Evolutionary conservation across 768 basidiomycete species (phyloP), one percentile per base, ranked within the genome.

Genomic region (Leccinum subgranulosum): DNA sequence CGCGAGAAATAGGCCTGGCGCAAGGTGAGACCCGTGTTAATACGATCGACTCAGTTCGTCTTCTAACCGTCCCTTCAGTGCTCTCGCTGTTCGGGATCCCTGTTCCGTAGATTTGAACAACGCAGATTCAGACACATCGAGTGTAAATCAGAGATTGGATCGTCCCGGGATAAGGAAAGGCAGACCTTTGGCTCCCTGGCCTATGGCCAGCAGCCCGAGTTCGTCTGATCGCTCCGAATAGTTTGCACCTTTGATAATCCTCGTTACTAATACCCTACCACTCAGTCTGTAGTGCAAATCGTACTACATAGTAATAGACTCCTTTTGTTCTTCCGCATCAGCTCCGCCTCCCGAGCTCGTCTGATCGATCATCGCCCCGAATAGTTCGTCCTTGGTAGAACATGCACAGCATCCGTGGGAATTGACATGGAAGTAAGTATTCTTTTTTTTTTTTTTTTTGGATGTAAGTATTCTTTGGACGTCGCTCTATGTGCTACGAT

Each of bases 111-210:
- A 64, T 46, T 48, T 50, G 54, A 25, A 64, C 25, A 58, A 61
- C 10, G 48, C 52, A 9, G 64, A 69, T 36, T 73, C 70, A 5
- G 64, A 64, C 21, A n/a, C 49, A 31, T 71, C 69, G 27, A 43
- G 56, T 29, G 17, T 31, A 7, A 53, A 49, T 10, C 62, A 59
- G 41, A 57, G 50, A 54, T 17, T 63, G 41, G 55, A 39, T 14
- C 56, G 56, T 2, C 33, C 45, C 9, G 12, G n/a, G 12, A 55
- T 58, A 2, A 60, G 29, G 33, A 52, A 54, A 36, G 12, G 25
- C 2, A 36, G 27, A 6, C 2, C 9, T 19, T 0, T 14, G 31
- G 21, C 10, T 23, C 0, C 33, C 10, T 71, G 69, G 69, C 23
- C 73, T 9, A 31, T 61, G 10, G 55, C 23, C 23, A 2, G 53